Conservation (phyloP, 2,329 filamentous ascomycete genomes). For the Rutstroemia sp. region DNA sequence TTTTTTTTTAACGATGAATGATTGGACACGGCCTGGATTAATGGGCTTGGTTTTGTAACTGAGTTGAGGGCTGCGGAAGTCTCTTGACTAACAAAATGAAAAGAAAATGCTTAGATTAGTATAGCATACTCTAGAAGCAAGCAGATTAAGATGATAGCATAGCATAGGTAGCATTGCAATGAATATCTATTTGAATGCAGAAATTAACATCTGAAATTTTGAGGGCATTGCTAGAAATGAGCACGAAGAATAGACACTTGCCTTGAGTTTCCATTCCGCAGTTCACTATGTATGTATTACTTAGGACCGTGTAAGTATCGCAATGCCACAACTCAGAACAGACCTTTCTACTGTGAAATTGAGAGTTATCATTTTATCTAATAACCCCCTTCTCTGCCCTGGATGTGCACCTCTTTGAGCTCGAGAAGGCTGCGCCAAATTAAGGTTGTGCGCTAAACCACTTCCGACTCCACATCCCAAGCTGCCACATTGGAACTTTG, state of each 20-base stretch:
- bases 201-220: background rate
- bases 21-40: background rate
- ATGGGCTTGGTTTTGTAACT: background rate
- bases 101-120: background rate
- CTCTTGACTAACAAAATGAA: background rate
- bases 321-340: no score
- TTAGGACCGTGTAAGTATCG: no score
- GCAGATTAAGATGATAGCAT: background rate
- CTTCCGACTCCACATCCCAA: conserved; percentile 11
- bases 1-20: background rate
- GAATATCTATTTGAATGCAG: no score
- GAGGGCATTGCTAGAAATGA: background rate
- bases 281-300: no score
- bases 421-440: background rate
- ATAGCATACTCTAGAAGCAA: background rate
- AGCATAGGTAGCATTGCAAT: background rate
- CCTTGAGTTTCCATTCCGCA: no score
- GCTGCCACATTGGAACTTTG: conserved; percentile 10
- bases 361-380: no score
- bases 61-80: background rate
- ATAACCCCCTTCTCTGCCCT: no score
- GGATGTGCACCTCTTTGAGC: no score
- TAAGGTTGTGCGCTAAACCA: conserved; percentile 4
- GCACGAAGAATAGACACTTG: no score
- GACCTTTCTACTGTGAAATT: no score